Evolutionary conservation across 371 early-diverging fungal genomes (phyloP), one percentile per base, ranked within the genome.

Genomic region (Mucor piriformis): DNA sequence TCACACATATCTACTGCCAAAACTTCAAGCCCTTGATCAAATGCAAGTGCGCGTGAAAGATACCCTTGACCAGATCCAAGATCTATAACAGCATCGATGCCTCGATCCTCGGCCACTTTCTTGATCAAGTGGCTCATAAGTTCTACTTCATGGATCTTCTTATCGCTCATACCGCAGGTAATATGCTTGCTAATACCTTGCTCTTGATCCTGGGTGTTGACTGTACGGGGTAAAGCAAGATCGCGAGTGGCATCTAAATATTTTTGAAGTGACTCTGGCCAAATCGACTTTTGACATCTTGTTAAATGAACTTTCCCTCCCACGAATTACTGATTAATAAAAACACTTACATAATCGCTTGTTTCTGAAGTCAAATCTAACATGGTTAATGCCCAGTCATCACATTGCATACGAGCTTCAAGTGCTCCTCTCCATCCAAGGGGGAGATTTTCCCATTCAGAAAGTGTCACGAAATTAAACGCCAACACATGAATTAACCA

Each of bases 41-140:
- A 89, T 0, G 92, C 92, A 24, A 93, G 63, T 3, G 83, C 83
- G 1, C 92, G 83, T 34, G 91, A 88, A 32, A 93, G 63, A 44
- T 94, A 93, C 0, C 94, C 95, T 67, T 82, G 82, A 4, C 87
- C 90, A 12, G 90, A 87, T 6, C 90, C 90, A 12, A 90, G 72
- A 62, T 90, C 90, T 38, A 87, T 79, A 3, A 87, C 78, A 2
- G 84, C 72, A 25, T 61, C 48, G 35, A 86, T 72, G 8, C 70
- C 72, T 18, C 48, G 18, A 23, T 72, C 66, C 23, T 61, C 54
- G 0, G 88, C 85, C 6, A 83, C 77, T 6, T 60, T 58, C 3
- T 80, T 62, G 7, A 90, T 78, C 40, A 88, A 44, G 11, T 76
- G 70, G 21, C 85, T 80, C 63, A 92, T 73, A 18, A 76, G 66